Evolutionary conservation across 495 filamentous ascomycete species (phyloP).

Genomic region (Cercophora scortea): DNA sequence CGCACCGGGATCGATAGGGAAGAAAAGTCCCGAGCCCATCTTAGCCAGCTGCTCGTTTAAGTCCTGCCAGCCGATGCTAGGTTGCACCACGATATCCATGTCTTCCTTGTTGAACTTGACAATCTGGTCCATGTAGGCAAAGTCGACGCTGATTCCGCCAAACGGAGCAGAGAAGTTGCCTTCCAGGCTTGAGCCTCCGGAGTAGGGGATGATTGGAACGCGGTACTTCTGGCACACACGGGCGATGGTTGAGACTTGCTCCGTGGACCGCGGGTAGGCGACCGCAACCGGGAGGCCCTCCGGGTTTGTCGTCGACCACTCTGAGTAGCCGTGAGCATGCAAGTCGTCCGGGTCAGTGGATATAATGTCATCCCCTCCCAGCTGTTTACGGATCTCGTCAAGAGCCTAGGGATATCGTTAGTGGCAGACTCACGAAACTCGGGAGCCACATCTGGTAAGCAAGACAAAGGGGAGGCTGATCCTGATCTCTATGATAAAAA

Average conservation of each 20-base stretch:
- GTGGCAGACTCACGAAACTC: background rate
- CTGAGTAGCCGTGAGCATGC: constrained; percentile 74
- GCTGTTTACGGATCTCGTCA: constrained; percentile 53
- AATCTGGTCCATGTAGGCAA: constrained; percentile 78
- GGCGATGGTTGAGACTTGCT: constrained; percentile 73
- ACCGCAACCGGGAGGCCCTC: constrained; percentile 73
- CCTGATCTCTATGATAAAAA: background rate
- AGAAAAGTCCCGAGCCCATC: constrained; percentile 71
- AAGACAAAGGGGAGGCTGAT: background rate
- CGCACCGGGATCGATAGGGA: constrained; percentile 75
- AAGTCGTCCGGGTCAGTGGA: constrained; percentile 80
- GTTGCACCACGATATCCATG: constrained; percentile 89
- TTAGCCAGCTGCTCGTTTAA: constrained; percentile 68
- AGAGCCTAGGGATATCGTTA: constrained; percentile 12
- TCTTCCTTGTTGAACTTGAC: constrained; percentile 73
- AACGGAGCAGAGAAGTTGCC: constrained; percentile 81
- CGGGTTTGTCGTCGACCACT: constrained; percentile 81
- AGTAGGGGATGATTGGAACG: constrained; percentile 83
- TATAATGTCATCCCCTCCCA: constrained; percentile 58
- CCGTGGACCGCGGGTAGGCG: constrained; percentile 67
- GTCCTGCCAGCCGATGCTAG: constrained; percentile 84
- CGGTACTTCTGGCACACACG: constrained; percentile 75
- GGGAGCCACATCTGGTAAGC: background rate
- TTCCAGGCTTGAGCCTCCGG: constrained; percentile 80
- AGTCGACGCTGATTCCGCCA: constrained; percentile 84